Evolutionary conservation across 2,329 filamentous ascomycete genomes (phyloP).

Genomic region (Scytalidium lignicola): DNA sequence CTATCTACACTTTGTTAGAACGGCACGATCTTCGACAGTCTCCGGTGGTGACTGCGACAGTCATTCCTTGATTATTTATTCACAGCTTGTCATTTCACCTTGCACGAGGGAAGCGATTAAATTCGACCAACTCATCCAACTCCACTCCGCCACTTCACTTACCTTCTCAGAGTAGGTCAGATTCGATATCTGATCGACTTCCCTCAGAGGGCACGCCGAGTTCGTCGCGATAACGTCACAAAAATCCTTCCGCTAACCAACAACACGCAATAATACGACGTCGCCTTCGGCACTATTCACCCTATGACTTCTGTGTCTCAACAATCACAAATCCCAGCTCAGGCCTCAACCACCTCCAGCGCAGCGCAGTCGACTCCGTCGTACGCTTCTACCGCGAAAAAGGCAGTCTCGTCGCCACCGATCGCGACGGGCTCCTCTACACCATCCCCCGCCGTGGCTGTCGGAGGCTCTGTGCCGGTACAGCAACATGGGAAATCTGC

Average conservation of each 20-base stretch:
- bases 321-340: constrained; percentile 24
- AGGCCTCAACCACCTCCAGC: constrained; percentile 52
- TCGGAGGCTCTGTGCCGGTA: constrained; percentile 47
- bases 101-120: constrained; percentile 26
- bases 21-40: not conserved
- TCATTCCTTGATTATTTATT: constrained; percentile 9
- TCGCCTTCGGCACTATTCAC: constrained; percentile 20
- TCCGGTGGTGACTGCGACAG: constrained; percentile 5
- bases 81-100: not conserved
- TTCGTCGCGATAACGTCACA: constrained; percentile 26
- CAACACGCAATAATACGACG: constrained; percentile 15
- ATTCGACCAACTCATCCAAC: constrained; percentile 24
- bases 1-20: not conserved
- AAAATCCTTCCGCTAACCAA: constrained; percentile 4
- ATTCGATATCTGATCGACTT: constrained; percentile 22
- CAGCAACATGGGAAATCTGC: constrained; percentile 59
- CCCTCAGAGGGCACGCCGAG: constrained; percentile 19
- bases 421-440: constrained; percentile 54
- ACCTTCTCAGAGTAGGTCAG: constrained; percentile 13
- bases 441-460: constrained; percentile 49
- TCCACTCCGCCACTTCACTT: constrained; percentile 13
- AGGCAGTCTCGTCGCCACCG: constrained; percentile 55
- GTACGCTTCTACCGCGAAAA: constrained; percentile 65
- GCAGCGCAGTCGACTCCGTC: constrained; percentile 51
- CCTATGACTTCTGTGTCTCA: constrained; percentile 32